Percentiles rank a stretch among this genome's conserved stretches.
phyloP scores from a whole-genome alignment of 2,329 filamentous ascomycete species.

The Mariannaea elegans region DNA sequence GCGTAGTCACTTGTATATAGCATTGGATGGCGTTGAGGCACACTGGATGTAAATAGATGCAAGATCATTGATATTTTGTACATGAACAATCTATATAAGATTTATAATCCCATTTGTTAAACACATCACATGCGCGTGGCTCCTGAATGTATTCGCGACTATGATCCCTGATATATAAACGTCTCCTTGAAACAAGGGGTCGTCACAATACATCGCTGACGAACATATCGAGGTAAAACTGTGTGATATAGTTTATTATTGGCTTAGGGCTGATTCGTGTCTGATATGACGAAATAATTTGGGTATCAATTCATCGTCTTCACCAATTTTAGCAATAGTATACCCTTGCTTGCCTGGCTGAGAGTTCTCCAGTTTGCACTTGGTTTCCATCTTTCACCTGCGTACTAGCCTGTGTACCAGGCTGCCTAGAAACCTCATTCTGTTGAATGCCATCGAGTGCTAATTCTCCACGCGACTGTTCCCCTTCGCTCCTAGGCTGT shows the following conservation, averaged over 20 bases:
- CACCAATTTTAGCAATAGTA: background rate
- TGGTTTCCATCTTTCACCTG: background rate
- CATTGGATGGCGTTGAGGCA: conserved; percentile 43
- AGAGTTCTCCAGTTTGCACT: background rate
- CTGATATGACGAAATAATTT: conserved; percentile 1
- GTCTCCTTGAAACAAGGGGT: too few species aligned
- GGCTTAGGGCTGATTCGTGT: too few species aligned
- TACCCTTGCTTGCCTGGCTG: background rate
- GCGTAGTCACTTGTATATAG: conserved; percentile 41
- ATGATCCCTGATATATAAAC: too few species aligned
- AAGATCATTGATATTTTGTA: conserved; percentile 34
- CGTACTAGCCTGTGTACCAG: background rate
- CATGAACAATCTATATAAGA: conserved; percentile 36
- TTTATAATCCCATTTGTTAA: conserved; percentile 42
- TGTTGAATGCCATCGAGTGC: background rate
- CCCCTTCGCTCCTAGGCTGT: background rate
- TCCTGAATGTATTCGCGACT: too few species aligned
- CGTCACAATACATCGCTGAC: too few species aligned
- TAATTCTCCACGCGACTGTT: background rate
- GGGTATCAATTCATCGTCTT: background rate
- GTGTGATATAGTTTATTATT: too few species aligned
- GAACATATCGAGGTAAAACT: too few species aligned
- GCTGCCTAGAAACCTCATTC: background rate
- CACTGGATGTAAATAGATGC: conserved; percentile 34
- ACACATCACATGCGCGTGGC: background rate